Conservation (phyloP, 2,329 filamentous ascomycete species). For the Diaporthe nobilis region DNA sequence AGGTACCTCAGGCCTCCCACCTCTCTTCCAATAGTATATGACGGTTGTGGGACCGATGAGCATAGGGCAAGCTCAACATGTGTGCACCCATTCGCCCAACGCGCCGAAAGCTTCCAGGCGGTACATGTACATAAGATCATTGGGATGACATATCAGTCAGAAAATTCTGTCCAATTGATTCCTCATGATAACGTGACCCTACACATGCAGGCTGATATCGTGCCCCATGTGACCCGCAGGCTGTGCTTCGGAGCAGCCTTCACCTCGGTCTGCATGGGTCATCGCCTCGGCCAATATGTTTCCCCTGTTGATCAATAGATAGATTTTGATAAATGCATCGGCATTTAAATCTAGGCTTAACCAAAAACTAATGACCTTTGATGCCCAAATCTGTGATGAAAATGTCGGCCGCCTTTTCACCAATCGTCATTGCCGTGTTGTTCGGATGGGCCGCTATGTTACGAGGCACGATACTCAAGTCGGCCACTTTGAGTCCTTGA, state of each 20-base stretch:
- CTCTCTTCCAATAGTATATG: no score
- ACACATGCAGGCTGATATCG: not conserved
- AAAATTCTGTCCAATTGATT: not conserved
- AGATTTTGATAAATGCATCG: not conserved
- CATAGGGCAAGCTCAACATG: not conserved
- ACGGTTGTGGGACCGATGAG: not conserved
- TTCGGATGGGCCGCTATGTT: conserved; percentile 61
- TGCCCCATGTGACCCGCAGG: not conserved
- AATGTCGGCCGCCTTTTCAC: conserved; percentile 57
- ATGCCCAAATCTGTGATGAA: conserved; percentile 43
- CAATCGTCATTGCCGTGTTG: conserved; percentile 50
- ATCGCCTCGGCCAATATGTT: not conserved
- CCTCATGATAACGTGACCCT: not conserved
- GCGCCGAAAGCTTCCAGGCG: not conserved
- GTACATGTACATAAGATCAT: not conserved
- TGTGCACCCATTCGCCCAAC: not conserved
- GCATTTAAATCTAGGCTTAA: not conserved
- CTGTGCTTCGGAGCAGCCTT: not conserved
- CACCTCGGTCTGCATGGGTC: not conserved
- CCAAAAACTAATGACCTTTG: not conserved
- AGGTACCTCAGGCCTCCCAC: no score
- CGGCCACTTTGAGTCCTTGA: conserved; percentile 56
- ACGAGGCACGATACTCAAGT: conserved; percentile 53
- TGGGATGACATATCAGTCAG: not conserved
- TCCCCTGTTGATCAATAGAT: not conserved